These are phyloP conservation scores for Cercospora sp. DNA, from an alignment of 2,329 filamentous ascomycete species.

Conservation along the genomic window DNA sequence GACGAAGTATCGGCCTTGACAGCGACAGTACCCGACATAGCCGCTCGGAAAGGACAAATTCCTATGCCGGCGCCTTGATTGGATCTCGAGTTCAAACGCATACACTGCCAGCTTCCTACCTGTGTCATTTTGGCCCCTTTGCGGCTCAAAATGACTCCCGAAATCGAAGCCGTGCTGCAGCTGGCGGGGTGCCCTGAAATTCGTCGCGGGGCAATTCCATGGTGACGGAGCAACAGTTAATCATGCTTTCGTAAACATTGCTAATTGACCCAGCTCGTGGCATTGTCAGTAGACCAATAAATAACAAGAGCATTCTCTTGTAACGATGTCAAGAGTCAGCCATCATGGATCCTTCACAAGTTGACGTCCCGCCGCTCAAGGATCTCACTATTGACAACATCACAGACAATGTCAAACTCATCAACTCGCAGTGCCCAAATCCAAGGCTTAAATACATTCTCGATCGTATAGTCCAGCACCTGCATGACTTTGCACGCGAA, in stretches of 20 bases:
- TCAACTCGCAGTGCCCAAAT: conserved; percentile 70
- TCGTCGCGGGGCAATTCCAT: conserved; percentile 23
- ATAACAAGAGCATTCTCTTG: neutral
- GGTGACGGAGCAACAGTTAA: conserved; percentile 18
- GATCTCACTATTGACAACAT: conserved; percentile 79
- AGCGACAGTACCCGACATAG: neutral
- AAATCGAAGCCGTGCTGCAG: neutral
- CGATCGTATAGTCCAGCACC: conserved; percentile 70
- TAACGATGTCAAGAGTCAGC: neutral
- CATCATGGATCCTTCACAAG: conserved; percentile 47
- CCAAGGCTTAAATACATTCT: conserved; percentile 70
- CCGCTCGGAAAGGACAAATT: neutral
- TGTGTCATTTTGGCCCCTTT: neutral
- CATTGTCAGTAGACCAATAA: neutral
- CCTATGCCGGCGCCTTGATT: neutral
- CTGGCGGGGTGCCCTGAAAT: neutral
- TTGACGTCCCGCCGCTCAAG: conserved; percentile 57
- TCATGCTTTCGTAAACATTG: conserved; percentile 21
- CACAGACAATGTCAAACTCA: conserved; percentile 70
- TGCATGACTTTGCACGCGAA: conserved; percentile 80
- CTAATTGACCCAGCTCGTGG: neutral
- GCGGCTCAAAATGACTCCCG: neutral
- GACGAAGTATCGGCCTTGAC: neutral
- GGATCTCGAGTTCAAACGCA: neutral
- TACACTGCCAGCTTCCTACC: neutral